Evolutionary conservation across 2,329 filamentous ascomycete genomes (phyloP).

Genomic region (Xylaria polymorpha): DNA sequence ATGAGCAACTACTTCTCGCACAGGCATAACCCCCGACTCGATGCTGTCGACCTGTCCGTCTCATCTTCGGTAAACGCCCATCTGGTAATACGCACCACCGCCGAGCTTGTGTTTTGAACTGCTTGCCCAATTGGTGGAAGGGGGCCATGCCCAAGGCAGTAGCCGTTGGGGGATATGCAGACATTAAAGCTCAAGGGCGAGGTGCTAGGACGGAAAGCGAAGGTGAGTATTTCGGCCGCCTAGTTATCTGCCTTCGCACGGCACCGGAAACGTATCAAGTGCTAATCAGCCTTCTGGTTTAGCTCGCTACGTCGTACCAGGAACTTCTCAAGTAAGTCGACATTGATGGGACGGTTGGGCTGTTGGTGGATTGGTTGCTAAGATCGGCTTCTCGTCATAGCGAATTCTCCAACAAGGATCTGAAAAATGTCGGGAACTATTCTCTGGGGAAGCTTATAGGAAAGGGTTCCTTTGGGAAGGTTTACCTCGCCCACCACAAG

Average conservation of each 20-base stretch:
- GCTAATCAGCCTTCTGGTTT: conserved; percentile 42
- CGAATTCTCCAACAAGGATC: conserved; percentile 92
- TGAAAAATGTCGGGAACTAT: conserved; percentile 95
- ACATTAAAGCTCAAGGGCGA: conserved; percentile 60
- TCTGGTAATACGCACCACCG: not conserved
- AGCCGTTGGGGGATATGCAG: conserved; percentile 50
- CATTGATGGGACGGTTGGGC: not conserved
- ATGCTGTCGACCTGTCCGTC: conserved; percentile 23
- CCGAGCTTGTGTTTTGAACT: conserved; percentile 3
- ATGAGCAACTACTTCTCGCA: conserved; percentile 15
- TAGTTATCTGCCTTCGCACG: not conserved
- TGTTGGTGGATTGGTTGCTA: conserved; percentile 31
- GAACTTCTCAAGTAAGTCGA: conserved; percentile 86
- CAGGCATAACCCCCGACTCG: conserved; percentile 11
- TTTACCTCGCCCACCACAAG: conserved; percentile 95
- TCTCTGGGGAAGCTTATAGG: conserved; percentile 90
- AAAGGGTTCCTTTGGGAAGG: conserved; percentile 98
- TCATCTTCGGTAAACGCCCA: conserved; percentile 4
- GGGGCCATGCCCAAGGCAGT: conserved; percentile 39
- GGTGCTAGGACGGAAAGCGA: conserved; percentile 55
- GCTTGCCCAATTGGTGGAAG: conserved; percentile 37
- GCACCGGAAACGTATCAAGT: not conserved
- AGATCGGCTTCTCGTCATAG: conserved; percentile 58
- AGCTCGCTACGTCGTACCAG: conserved; percentile 98
- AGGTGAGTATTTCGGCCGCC: conserved; percentile 43